Conservation (phyloP, 208 protist genomes). For the Porcisia hertigi region DNA sequence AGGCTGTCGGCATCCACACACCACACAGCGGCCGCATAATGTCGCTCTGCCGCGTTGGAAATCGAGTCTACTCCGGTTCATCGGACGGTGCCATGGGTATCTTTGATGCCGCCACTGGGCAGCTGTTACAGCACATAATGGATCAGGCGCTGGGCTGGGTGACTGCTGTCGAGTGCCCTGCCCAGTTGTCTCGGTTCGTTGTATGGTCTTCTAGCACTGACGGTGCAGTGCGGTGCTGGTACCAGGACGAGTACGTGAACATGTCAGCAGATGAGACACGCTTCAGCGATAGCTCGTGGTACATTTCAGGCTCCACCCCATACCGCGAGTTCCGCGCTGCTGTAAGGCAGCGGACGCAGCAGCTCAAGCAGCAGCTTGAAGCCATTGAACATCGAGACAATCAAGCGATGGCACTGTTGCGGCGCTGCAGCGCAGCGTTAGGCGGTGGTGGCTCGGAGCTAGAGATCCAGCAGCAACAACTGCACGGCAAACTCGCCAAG, state of each 20-base stretch:
- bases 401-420: slow-evolving; percentile 45
- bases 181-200: slow-evolving; percentile 73
- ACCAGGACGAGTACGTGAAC: slow-evolving; percentile 78
- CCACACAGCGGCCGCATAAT: slow-evolving; percentile 57
- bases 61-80: slow-evolving; percentile 67
- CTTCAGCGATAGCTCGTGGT: slow-evolving; percentile 79
- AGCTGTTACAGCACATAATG: slow-evolving; percentile 56
- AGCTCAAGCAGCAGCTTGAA: slow-evolving; percentile 54
- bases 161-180: slow-evolving; percentile 45
- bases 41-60: slow-evolving; percentile 61
- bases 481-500: slow-evolving; percentile 48
- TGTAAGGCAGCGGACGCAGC: slow-evolving; percentile 42
- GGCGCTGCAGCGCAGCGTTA: slow-evolving; percentile 49
- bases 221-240: slow-evolving; percentile 80
- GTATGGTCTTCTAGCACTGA: slow-evolving; percentile 80
- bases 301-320: slow-evolving; percentile 67
- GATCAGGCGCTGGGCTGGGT: slow-evolving; percentile 60
- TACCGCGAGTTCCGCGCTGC: slow-evolving; percentile 77
- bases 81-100: slow-evolving; percentile 77
- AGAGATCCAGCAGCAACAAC: slow-evolving; percentile 36
- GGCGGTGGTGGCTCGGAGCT: slow-evolving; percentile 32
- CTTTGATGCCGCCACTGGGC: slow-evolving; percentile 45
- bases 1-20: slow-evolving; percentile 48
- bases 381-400: slow-evolving; percentile 32
- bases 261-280: slow-evolving; percentile 62